Evolutionary conservation across 1,284 basidiomycete species (phyloP), one percentile per base, ranked within the genome.

Genomic region (Lentinula novae-zelandiae): DNA sequence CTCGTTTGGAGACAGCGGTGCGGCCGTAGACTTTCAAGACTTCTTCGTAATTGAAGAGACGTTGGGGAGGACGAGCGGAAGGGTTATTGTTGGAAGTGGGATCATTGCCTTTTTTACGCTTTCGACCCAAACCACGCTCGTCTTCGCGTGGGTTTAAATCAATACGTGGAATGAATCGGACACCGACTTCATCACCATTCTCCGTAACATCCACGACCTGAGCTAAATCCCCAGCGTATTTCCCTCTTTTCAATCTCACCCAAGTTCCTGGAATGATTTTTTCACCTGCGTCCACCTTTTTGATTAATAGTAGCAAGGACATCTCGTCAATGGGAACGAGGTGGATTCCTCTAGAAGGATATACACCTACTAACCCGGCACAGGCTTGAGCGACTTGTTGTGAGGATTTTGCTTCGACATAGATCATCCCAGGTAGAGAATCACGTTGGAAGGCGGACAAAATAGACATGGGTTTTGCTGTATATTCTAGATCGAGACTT

Each of bases 291-390:
- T 95, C 93, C 70, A 95, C 92, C 77, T 96, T 96, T 79, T 96
- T 97, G 69, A 98, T 97, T 72, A 94, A 93, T 66, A 99, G 82
- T 38, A 99, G 78, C 64, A 93, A 95, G 5, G 96, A 94, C 96
- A 99, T 99, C 79, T 99, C 96, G 67, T 98, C 94, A 65, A 98
- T 96, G 7, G 96, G 96, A 1, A 99, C 95, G 44, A 98, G 85
- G 46, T 86, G 83, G 64, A 95, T 84, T 17, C 90, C 90, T 57
- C 90, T 87, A 66, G 84, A 86, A 40, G 86, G 82, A 75, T 95
- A 99, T 57, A 96, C 88, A 59, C 96, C 96, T 57, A 98, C 93
- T 49, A 99, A 87, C 38, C 96, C 96, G 60, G 87, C 83, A 71
- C 93, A 86, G 2, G 96, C 95, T 55, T 90, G 84, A 65, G 83